Conservation (phyloP, 2,329 filamentous ascomycete genomes). For the Trichoderma asperellum region DNA sequence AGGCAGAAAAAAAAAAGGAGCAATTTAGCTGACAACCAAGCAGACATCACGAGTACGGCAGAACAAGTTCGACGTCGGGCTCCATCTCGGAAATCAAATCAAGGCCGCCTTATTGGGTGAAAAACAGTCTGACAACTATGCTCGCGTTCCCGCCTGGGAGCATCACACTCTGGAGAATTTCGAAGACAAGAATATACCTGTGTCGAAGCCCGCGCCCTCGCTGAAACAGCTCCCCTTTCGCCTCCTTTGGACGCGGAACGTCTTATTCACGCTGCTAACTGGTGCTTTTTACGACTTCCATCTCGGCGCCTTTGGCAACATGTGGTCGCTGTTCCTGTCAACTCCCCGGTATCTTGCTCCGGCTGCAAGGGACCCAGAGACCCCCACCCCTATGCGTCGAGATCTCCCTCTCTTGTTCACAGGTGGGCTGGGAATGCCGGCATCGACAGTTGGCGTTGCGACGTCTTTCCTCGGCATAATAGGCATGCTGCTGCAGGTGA, state of each 20-base stretch:
- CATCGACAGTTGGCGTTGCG: slow-evolving; percentile 12
- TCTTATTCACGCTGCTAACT: slow-evolving; percentile 57
- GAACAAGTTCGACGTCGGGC: slow-evolving; percentile 49
- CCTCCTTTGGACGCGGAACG: slow-evolving; percentile 53
- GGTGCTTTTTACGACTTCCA: slow-evolving; percentile 74
- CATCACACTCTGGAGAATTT: background rate
- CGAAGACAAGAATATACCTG: slow-evolving; percentile 29
- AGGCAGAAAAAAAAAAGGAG: background rate
- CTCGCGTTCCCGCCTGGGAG: slow-evolving; percentile 6
- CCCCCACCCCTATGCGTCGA: slow-evolving; percentile 35
- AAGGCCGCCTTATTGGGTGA: slow-evolving; percentile 37
- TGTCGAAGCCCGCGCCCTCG: background rate
- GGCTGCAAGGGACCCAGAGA: slow-evolving; percentile 34
- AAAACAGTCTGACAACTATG: slow-evolving; percentile 33
- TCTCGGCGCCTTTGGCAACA: slow-evolving; percentile 68
- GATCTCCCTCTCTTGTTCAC: slow-evolving; percentile 59
- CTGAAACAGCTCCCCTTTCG: slow-evolving; percentile 42
- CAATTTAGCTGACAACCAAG: slow-evolving; percentile 39
- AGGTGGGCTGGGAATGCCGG: slow-evolving; percentile 13
- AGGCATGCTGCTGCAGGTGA: slow-evolving; percentile 69
- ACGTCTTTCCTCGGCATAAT: slow-evolving; percentile 54
- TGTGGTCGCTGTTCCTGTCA: slow-evolving; percentile 72
- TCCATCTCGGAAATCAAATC: slow-evolving; percentile 43
- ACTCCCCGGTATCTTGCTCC: slow-evolving; percentile 54
- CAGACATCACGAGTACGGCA: slow-evolving; percentile 13